A percentile compares a stretch with the other conserved stretches of the same genome.
Conservation (phyloP, 495 filamentous ascomycete genomes). For the Jackrogersella minutella region DNA sequence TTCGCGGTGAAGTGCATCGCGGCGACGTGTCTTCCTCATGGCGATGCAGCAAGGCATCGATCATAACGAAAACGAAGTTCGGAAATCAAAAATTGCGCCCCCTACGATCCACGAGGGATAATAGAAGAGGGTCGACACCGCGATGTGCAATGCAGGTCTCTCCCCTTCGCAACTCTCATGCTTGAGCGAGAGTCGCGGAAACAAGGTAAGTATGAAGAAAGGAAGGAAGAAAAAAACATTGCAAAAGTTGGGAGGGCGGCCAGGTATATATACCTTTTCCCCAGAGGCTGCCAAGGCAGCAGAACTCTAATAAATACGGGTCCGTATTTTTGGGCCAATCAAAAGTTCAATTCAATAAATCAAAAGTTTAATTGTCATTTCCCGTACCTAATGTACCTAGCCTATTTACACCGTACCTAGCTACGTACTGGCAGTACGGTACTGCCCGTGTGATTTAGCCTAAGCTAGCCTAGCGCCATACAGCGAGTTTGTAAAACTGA, state of each 20-base stretch:
- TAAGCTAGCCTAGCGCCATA: not conserved
- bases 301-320: not conserved
- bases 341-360: not conserved
- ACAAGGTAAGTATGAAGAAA: not conserved
- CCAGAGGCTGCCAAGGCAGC: slow-evolving; percentile 5
- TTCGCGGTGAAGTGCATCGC: too few relatives aligned
- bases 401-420: too few relatives aligned
- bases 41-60: not conserved
- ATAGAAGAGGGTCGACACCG: not conserved
- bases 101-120: not conserved
- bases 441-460: too few relatives aligned
- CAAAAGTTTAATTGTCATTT: too few relatives aligned
- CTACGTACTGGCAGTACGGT: too few relatives aligned
- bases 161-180: not conserved
- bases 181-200: not conserved
- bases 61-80: not conserved
- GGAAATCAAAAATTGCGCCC: not conserved
- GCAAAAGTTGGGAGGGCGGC: not conserved
- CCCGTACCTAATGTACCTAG: too few relatives aligned
- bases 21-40: not conserved
- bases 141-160: not conserved
- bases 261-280: not conserved
- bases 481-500: not conserved
- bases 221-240: not conserved
- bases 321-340: not conserved